These are phyloP conservation scores for Pichia exigua DNA, from an alignment of 805 yeast species.

Conservation along the genomic window DNA sequence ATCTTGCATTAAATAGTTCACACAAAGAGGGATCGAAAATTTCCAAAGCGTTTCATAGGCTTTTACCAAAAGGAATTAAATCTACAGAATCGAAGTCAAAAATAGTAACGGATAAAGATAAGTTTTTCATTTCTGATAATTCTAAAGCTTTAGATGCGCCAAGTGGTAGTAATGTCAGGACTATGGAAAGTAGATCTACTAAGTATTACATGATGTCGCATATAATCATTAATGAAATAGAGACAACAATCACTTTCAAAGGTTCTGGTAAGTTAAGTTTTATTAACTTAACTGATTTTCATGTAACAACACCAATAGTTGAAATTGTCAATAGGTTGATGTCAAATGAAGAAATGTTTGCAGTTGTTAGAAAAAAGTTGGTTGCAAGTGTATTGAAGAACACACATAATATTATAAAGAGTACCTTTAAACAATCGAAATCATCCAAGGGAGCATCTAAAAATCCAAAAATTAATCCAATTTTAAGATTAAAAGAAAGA, in stretches of 20 bases:
- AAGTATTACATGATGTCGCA: slow-evolving; percentile 33
- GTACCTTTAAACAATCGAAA: slow-evolving; percentile 41
- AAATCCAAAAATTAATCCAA: slow-evolving; percentile 7
- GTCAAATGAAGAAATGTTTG: slow-evolving; percentile 64
- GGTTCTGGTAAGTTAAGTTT: slow-evolving; percentile 65
- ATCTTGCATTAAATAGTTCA: background rate
- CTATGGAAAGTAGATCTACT: slow-evolving; percentile 37
- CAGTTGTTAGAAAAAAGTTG: slow-evolving; percentile 52
- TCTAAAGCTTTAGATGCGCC: background rate
- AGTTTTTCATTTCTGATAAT: background rate
- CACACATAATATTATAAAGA: slow-evolving; percentile 72
- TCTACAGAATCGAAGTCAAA: background rate
- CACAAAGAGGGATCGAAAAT: slow-evolving; percentile 4
- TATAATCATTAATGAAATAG: slow-evolving; percentile 22
- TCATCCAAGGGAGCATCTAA: slow-evolving; percentile 6
- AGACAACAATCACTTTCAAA: slow-evolving; percentile 63
- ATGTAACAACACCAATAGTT: slow-evolving; percentile 56
- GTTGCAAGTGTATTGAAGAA: slow-evolving; percentile 49
- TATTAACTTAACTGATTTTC: slow-evolving; percentile 68
- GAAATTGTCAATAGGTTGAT: slow-evolving; percentile 55
- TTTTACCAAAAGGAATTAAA: background rate
- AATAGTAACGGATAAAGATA: background rate
- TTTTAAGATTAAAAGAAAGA: slow-evolving; percentile 1
- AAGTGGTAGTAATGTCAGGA: slow-evolving; percentile 21
- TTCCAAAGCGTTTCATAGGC: slow-evolving; percentile 4